Base-by-base conservation (phyloP, 371 early-diverging fungal genomes). In the Lichtheimia corymbifera region DNA sequence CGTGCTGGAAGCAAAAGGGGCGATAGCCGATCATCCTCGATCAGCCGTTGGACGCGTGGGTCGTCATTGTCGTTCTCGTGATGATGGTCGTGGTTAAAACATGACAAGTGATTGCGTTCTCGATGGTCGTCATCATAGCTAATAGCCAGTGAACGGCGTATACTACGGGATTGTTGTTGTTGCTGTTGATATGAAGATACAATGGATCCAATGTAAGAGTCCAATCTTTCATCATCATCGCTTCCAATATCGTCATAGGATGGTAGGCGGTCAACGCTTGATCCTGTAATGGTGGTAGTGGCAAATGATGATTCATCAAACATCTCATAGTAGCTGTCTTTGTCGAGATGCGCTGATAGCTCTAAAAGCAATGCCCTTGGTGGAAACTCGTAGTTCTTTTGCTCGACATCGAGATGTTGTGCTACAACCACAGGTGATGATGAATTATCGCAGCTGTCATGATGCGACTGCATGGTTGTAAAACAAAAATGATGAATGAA, bases 301-400 rank as follows among this genome's bases (percentile, higher is more conserved):
- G 75, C 69, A 54, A 74, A 74, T 1, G 79, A 78, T 42, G 71
- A 73, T 60, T 71, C 79, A 40, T 78, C 79, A 63, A 74, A 74
- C 53, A 62, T 72, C 6, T 59, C 61, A 43, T 59, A 65, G 58
- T 59, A 74, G 12, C 55, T 61, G 24, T 74, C 62, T 7, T 62
- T 42, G 42, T 61, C 76, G 52, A 72, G 72, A 0, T 60, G 63
- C 9, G 63, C 72, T 11, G 63, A 68, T 15, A 77, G 56, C 30
- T 63, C 67, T 44, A 63, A 47, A 12, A 71, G 54, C 3, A 64
- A 65, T 22, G 73, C 67, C 59, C 60, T 66, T 9, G 75, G 70
- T 25, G 79, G 79, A 53, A 78, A 78, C 58, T 78, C 79, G 55
- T 74, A 78, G 27, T 61, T 56, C 45, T 68, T 70, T 56, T 71